Conservation (phyloP, 768 basidiomycete species). For the Dioszegia aurantiaca region DNA sequence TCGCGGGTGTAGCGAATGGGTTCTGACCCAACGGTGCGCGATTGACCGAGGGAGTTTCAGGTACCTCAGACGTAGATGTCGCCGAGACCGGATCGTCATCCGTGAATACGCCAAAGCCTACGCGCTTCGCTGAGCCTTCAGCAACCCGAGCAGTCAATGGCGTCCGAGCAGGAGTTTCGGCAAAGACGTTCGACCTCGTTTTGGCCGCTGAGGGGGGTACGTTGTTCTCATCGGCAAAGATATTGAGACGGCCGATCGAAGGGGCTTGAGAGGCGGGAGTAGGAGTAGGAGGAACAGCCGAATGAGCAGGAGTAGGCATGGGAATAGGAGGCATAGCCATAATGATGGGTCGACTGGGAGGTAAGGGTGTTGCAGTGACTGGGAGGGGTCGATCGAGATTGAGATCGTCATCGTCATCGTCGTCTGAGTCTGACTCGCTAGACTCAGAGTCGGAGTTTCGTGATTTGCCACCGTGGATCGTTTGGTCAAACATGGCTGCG, state of each 20-base stretch:
- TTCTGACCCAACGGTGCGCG: constrained; percentile 17
- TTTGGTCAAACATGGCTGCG: constrained; percentile 85
- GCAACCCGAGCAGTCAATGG: constrained; percentile 37
- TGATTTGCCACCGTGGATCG: constrained; percentile 49
- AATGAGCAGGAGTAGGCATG: constrained; percentile 37
- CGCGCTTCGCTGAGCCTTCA: constrained; percentile 23
- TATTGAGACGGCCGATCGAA: constrained; percentile 16
- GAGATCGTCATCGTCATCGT: constrained; percentile 24
- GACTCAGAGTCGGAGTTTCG: constrained; percentile 38
- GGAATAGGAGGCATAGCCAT: constrained; percentile 29
- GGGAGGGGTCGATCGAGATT: constrained; percentile 19
- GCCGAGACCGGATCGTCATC: constrained; percentile 7
- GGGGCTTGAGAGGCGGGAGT: constrained; percentile 43
- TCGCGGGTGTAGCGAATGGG: constrained; percentile 39
- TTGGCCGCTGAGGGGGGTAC: constrained; percentile 26
- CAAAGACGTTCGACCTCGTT: constrained; percentile 39
- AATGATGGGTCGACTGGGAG: constrained; percentile 25
- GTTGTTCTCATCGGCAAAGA: constrained; percentile 36
- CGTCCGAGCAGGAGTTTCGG: constrained; percentile 46
- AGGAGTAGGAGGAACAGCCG: constrained; percentile 50
- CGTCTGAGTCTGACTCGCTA: constrained; percentile 46
- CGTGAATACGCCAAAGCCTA: constrained; percentile 30
- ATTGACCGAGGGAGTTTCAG: constrained; percentile 15
- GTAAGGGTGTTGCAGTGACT: constrained; percentile 42
- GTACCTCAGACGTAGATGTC: too few relatives aligned